phyloP scores from a whole-genome alignment of 2,329 filamentous ascomycete genomes.

The Xylariales sp. region DNA sequence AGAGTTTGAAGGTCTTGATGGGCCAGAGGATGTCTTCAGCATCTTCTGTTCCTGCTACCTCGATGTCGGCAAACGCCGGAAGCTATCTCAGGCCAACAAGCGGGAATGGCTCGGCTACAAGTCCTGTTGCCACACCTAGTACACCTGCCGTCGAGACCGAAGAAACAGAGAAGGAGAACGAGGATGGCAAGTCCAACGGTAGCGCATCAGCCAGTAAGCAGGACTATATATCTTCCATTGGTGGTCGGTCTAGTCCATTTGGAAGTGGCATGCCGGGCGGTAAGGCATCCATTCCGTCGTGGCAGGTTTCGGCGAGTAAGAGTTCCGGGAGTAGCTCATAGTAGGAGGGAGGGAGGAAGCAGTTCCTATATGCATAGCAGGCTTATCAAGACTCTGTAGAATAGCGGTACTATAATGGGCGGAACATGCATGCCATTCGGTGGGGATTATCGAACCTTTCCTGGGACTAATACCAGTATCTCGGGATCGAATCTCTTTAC shows the following conservation, averaged over 20 bases:
- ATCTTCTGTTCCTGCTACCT: conserved; percentile 26
- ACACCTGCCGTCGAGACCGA: conserved; percentile 17
- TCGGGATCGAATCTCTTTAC: too few species aligned
- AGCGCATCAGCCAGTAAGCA: conserved; percentile 22
- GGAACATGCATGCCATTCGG: too few species aligned
- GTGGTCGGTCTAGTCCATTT: conserved; percentile 42
- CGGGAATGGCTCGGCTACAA: conserved; percentile 13
- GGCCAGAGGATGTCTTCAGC: conserved; percentile 51
- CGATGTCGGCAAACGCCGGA: conserved; percentile 14
- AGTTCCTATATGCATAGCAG: not conserved
- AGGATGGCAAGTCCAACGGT: conserved; percentile 27
- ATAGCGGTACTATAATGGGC: too few species aligned
- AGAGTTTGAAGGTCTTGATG: conserved; percentile 87
- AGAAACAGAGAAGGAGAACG: conserved; percentile 20
- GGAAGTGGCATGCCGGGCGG: conserved; percentile 41
- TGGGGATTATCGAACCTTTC: too few species aligned
- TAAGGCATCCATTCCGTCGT: conserved; percentile 70
- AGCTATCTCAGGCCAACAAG: conserved; percentile 15
- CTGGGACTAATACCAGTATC: too few species aligned
- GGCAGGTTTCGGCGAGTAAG: conserved; percentile 68
- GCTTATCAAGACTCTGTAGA: too few species aligned
- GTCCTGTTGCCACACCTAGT: conserved; percentile 9
- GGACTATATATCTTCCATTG: conserved; percentile 30
- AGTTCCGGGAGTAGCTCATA: conserved; percentile 17
- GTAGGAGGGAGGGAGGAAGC: not conserved